Conservation (phyloP, 2,329 filamentous ascomycete genomes). For the Metarhizium robertsii region DNA sequence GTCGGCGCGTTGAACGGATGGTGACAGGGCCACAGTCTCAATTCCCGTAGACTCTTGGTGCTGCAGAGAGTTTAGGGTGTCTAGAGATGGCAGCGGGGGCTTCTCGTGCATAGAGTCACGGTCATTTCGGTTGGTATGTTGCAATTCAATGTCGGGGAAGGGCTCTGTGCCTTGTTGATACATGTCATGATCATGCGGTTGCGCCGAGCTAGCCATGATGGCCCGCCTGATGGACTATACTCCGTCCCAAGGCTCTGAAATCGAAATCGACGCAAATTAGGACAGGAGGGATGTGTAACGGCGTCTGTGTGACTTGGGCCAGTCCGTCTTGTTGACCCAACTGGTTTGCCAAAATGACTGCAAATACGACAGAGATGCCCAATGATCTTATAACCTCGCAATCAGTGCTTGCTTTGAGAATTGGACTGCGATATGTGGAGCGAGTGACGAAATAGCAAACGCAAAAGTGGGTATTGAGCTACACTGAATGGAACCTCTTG, state of each 20-base stretch:
- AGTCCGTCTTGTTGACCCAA: too few relatives aligned
- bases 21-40: slow-evolving; percentile 12
- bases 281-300: too few relatives aligned
- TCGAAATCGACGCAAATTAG: neutral
- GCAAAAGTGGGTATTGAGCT: neutral
- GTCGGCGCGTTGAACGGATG: slow-evolving; percentile 21
- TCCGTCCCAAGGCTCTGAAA: neutral
- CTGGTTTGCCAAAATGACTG: too few relatives aligned
- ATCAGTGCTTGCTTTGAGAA: too few relatives aligned
- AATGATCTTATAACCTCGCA: too few relatives aligned
- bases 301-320: neutral
- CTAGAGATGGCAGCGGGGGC: slow-evolving; percentile 16
- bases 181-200: neutral
- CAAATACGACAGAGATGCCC: too few relatives aligned
- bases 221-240: neutral
- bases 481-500: too few relatives aligned
- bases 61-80: slow-evolving; percentile 20
- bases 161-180: slow-evolving; percentile 1
- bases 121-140: neutral
- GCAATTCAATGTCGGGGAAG: neutral
- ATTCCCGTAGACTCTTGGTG: slow-evolving; percentile 14
- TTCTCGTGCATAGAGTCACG: slow-evolving; percentile 15
- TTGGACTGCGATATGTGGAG: too few relatives aligned
- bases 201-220: slow-evolving; percentile 5
- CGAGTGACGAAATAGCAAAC: too few relatives aligned